These are phyloP conservation scores for Leptodermis oblonga DNA, from an alignment of 257 asterid species.

Conservation along the genomic window DNA sequence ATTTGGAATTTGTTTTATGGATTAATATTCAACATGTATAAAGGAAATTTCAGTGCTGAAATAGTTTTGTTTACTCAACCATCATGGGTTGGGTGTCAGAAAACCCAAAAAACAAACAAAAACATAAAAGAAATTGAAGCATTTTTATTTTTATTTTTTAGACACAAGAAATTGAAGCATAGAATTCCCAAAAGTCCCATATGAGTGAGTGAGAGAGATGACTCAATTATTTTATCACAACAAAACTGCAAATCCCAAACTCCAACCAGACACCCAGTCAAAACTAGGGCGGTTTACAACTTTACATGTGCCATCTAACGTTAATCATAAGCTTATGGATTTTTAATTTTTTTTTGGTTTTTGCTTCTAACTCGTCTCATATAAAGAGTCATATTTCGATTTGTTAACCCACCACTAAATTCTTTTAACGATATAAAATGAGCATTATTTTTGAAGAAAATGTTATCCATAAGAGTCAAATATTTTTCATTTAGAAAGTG, in stretches of 20 bases:
- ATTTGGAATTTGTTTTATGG: background rate
- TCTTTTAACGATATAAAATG: background rate
- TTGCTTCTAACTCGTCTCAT: no score
- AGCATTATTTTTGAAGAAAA: background rate
- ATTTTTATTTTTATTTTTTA: no score
- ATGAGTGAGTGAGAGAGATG: conserved; percentile 1
- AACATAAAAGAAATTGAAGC: no score
- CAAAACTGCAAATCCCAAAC: conserved; percentile 22
- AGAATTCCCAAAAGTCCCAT: conserved; percentile 15
- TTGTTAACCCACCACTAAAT: no score
- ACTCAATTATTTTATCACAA: conserved; percentile 1
- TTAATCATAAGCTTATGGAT: background rate
- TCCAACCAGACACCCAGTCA: conserved; percentile 36
- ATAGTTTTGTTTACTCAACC: background rate
- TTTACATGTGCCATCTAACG: conserved; percentile 15
- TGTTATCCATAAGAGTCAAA: background rate
- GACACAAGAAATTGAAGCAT: background rate
- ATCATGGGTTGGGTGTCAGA: conserved; percentile 1
- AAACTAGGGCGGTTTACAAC: conserved; percentile 20
- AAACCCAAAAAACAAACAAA: no score
- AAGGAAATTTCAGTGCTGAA: background rate
- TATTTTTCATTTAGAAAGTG: background rate
- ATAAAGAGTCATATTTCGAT: no score
- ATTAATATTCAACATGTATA: background rate
- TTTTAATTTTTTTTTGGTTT: background rate